These are phyloP conservation scores for Cladosporium colombiae DNA, from an alignment of 2,329 filamentous ascomycete species.

Conservation along the genomic window DNA sequence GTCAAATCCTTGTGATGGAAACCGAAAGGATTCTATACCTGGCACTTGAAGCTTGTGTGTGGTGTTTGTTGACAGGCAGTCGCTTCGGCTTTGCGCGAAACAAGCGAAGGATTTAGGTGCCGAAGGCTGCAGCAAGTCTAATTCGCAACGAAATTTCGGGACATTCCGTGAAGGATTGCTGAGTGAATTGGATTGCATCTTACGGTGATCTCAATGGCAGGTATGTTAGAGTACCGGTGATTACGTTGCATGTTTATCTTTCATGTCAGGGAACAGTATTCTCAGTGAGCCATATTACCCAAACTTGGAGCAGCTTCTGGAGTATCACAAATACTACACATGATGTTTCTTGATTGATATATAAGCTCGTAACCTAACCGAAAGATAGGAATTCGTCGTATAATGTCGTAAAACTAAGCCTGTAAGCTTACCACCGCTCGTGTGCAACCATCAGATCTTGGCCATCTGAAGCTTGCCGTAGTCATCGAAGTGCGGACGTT, in stretches of 20 bases:
- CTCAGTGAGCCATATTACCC: neutral
- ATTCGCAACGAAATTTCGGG: neutral
- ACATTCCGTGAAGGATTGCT: neutral
- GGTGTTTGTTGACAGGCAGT: conserved; percentile 1
- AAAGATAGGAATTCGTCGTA: neutral
- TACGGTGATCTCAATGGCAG: neutral
- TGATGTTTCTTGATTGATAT: neutral
- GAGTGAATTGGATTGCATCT: neutral
- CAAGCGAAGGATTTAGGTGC: conserved; percentile 7
- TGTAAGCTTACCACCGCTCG: neutral
- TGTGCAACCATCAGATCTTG: neutral
- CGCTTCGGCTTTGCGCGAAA: neutral
- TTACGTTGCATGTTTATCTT: too few relatives aligned
- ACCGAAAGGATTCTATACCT: neutral
- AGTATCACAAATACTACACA: neutral
- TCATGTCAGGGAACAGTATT: neutral
- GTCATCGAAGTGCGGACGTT: neutral
- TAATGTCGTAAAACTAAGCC: neutral
- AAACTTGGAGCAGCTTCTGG: neutral
- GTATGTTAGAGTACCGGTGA: too few relatives aligned
- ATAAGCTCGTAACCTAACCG: neutral
- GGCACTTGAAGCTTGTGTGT: neutral
- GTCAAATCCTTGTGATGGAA: neutral
- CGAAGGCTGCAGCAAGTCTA: neutral
- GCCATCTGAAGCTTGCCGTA: neutral